Base-by-base conservation (phyloP, 2,329 filamentous ascomycete genomes). In the Colletotrichum neosansevieriae region DNA sequence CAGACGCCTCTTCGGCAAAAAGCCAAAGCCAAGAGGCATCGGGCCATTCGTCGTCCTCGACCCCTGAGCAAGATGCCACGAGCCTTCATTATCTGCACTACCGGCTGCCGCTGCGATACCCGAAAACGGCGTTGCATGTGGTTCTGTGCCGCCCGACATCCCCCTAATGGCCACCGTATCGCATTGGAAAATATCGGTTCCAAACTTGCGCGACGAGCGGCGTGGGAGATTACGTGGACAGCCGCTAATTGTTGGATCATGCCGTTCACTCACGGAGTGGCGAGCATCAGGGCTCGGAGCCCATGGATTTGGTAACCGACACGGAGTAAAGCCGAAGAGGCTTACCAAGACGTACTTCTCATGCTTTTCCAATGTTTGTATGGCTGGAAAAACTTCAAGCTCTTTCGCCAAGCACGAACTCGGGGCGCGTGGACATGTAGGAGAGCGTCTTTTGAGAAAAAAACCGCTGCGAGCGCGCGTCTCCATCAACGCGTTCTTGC, bases 1-100 rank as follows among this genome's bases (percentile, higher is more conserved):
- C 61, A 44, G 54, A 68, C 34, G 49, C 47, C 53, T 53, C 21
- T 59, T 65, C 61, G 54, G 65, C 65, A 68, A 59, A 68, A 49
- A 15, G 19, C 10, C 40, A 29, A 10, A 17, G 61, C 54, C 61
- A 68, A 59, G 47, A 38, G n/a, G 1, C 13, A 13, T 56, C 40
- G 15, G 19, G n/a, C 53, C 54, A 59, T 24, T 29, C 11, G 21
- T 11, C 15, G 6, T 12, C 1, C 15, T 47, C 21, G 9, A 15
- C 40, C 47, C 38, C 42, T 59, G 40, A 12, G 24, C 24, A 38
- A 34, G 5, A 24, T 13, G 9, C 9, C 42, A 24, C 19, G 13
- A 38, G n/a, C 6, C 29, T 5, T 32, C n/a, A 10, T 29, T 5
- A 11, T 29, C 34, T 19, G n/a, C 13, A 17, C 19, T 13, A n/a